phyloP scores from a whole-genome alignment of 2,329 filamentous ascomycete species.

The Penicillium sp. region DNA sequence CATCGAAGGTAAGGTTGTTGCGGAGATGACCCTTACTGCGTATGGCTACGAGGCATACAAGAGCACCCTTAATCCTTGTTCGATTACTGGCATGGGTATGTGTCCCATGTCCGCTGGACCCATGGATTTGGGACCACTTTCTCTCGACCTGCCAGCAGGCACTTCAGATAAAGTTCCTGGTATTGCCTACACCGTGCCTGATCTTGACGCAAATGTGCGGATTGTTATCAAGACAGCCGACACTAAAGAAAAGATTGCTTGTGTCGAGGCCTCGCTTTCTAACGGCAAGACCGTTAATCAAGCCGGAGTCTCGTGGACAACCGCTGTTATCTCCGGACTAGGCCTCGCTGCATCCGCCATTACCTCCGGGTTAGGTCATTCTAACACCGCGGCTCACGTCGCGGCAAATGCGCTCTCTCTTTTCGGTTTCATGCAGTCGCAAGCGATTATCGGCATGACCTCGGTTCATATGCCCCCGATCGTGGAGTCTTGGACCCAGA shows the following conservation, averaged over 20 bases:
- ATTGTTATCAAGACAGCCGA: constrained; percentile 75
- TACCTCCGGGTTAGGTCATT: constrained; percentile 85
- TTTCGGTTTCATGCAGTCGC: constrained; percentile 90
- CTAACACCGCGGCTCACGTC: constrained; percentile 91
- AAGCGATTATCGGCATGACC: constrained; percentile 86
- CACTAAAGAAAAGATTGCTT: constrained; percentile 68
- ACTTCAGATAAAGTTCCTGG: constrained; percentile 68
- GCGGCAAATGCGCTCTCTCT: constrained; percentile 92
- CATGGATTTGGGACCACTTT: constrained; percentile 69
- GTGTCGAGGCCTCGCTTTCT: constrained; percentile 81
- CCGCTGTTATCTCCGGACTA: constrained; percentile 81
- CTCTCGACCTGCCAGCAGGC: constrained; percentile 58
- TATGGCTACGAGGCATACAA: constrained; percentile 77
- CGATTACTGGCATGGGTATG: constrained; percentile 66
- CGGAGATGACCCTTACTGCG: constrained; percentile 72
- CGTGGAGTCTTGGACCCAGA: constrained; percentile 90
- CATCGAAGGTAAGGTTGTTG: constrained; percentile 77
- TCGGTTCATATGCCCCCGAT: constrained; percentile 80
- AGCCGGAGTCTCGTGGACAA: constrained; percentile 82
- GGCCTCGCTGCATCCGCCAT: constrained; percentile 82
- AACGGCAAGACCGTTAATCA: constrained; percentile 93
- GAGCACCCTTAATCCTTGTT: constrained; percentile 73
- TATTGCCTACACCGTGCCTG: constrained; percentile 85
- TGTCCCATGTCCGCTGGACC: constrained; percentile 89
- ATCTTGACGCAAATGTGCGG: constrained; percentile 81